Base-by-base conservation (phyloP, 495 filamentous ascomycete species). In the Entonaema liquescens region DNA sequence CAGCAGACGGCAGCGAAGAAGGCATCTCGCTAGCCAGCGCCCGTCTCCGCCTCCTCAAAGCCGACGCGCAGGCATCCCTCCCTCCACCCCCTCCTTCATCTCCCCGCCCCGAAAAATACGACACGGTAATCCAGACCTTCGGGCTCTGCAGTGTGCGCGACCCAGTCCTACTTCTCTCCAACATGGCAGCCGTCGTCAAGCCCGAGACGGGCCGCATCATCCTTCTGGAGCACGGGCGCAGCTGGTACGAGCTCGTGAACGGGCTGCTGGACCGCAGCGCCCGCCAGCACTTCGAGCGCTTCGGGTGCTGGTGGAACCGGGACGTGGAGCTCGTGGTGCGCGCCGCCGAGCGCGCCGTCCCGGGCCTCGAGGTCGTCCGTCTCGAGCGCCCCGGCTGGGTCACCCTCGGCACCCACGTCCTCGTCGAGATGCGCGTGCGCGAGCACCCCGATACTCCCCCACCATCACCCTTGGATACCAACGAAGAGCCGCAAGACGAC, bases 301-400 rank as follows among this genome's bases (percentile, higher is more conserved):
- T 93, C 84, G 95, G 96, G 8, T 99, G 95, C 82, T 98, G 94
- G 94, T 97, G 92, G 90, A 99, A 99, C 80, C 84, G 93, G 57
- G 95, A 99, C 84, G 90, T 99, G 60, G 92, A 90, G 62, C 79
- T 79, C 62, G 87, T 98, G 76, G 88, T 98, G 40, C 79, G 68
- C 33, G 79, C 78, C 35, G 82, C 82, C 5, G 77, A 71, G 26
- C 40, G 65, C 59, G 62, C 85, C 69, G 87, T 94, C 68, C 94
- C 91, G 65, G 95, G 93, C 21, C 79, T 99, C 74, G 91, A 94
- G 81, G 82, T 99, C 50, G 83, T 92, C 23, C 81, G 80, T 60
- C 80, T 96, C 25, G 83, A 89, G 74, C 85, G 89, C 74, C 88
- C 88, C 68, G 79, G 88, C 33, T 87, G 83, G 77, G 63, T 79